Percentiles rank a stretch among this genome's conserved stretches.
Evolutionary conservation across 2,329 filamentous ascomycete genomes (phyloP).

Genomic region (Ascochyta koolunga): DNA sequence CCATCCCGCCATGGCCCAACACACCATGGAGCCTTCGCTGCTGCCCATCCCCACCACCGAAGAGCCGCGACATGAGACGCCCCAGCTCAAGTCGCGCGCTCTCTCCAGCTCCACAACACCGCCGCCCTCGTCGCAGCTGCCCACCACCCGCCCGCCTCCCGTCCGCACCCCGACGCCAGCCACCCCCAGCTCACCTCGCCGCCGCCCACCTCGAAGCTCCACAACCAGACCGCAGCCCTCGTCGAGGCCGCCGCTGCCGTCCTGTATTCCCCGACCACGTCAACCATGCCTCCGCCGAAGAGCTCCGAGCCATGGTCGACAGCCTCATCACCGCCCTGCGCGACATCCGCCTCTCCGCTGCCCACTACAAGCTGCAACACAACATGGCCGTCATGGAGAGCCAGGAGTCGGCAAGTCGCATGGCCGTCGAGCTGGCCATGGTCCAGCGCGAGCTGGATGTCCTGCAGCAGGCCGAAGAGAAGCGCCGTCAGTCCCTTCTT

Average conservation of each 20-base stretch:
- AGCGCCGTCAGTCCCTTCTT: conserved; percentile 63
- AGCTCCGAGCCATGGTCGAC: conserved; percentile 61
- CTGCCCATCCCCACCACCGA: conserved; percentile 44
- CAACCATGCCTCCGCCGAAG: conserved; percentile 56
- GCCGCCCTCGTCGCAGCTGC: conserved; percentile 66
- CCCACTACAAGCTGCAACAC: conserved; percentile 90
- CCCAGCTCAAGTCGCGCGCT: conserved; percentile 27
- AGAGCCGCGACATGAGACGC: conserved; percentile 34
- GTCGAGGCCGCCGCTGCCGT: conserved; percentile 44
- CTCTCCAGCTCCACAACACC: conserved; percentile 55
- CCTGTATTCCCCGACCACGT: conserved; percentile 60
- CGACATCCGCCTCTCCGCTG: conserved; percentile 79
- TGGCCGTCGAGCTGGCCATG: conserved; percentile 90
- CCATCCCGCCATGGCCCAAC: neutral
- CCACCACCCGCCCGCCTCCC: conserved; percentile 45
- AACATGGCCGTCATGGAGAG: conserved; percentile 84
- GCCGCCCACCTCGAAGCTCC: conserved; percentile 50
- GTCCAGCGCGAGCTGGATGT: conserved; percentile 87
- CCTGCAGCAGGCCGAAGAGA: conserved; percentile 74
- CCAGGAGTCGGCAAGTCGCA: conserved; percentile 81
- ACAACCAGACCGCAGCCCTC: conserved; percentile 32
- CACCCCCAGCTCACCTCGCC: conserved; percentile 57
- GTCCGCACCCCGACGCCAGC: conserved; percentile 59
- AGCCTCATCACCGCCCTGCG: conserved; percentile 60
- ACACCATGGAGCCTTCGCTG: conserved; percentile 30